phyloP scores from a whole-genome alignment of 768 basidiomycete species.

The Mycena rosella region DNA sequence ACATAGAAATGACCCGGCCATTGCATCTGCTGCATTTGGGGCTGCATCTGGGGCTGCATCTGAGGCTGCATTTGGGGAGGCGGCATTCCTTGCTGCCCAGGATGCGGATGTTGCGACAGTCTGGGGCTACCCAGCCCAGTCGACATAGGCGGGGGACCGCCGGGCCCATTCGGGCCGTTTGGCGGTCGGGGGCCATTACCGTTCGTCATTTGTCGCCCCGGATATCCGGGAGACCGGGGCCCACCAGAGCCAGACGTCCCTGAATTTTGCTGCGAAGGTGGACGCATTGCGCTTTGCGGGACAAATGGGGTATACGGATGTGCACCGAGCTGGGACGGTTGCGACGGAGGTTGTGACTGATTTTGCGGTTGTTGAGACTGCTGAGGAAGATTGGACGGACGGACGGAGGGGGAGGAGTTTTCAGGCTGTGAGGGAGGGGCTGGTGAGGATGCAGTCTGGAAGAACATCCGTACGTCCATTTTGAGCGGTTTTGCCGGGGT shows the following conservation, averaged over 20 bases:
- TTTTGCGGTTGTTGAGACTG: slow-evolving; percentile 48
- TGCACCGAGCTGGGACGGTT: slow-evolving; percentile 57
- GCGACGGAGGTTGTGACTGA: slow-evolving; percentile 54
- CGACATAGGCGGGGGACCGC: slow-evolving; percentile 63
- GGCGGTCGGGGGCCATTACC: slow-evolving; percentile 69
- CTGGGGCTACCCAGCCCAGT: slow-evolving; percentile 77
- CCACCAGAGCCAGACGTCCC: slow-evolving; percentile 62
- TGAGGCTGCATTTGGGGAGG: slow-evolving; percentile 51
- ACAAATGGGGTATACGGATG: slow-evolving; percentile 64
- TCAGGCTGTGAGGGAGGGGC: slow-evolving; percentile 65
- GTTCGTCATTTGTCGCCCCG: slow-evolving; percentile 70
- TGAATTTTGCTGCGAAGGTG: slow-evolving; percentile 57
- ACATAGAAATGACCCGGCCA: slow-evolving; percentile 70
- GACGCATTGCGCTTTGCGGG: slow-evolving; percentile 58
- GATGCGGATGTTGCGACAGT: slow-evolving; percentile 67
- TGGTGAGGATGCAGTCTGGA: slow-evolving; percentile 67
- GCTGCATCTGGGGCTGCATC: slow-evolving; percentile 50
- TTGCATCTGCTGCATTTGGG: slow-evolving; percentile 45
- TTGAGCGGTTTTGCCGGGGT: slow-evolving; percentile 52
- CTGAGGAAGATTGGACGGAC: slow-evolving; percentile 66
- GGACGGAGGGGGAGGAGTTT: slow-evolving; percentile 69
- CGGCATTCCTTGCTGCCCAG: slow-evolving; percentile 66
- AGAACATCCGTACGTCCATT: slow-evolving; percentile 71
- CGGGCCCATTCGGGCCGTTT: slow-evolving; percentile 67
- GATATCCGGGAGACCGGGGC: slow-evolving; percentile 77